Evolutionary conservation across 2,329 filamentous ascomycete genomes (phyloP), one percentile per base, ranked within the genome.

Genomic region (Thelonectria blattea): DNA sequence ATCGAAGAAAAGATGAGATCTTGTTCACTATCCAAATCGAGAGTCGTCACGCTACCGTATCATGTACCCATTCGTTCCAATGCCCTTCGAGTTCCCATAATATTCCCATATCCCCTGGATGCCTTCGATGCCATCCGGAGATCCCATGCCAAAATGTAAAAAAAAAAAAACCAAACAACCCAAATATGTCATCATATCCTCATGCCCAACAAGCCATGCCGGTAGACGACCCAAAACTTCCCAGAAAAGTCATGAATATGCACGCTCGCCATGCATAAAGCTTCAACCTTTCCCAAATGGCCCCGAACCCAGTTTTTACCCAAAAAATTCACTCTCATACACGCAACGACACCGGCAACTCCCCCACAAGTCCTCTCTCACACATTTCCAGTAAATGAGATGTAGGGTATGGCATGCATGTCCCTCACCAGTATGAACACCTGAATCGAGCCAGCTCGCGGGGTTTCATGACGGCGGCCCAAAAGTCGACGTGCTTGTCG

Each of bases 401-500:
- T 37, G 12, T 10, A 11, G 10, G 3, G 12, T 34, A 34, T 10
- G 10, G 12, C 32, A 20, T 42, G 10, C 3, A n/a, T n/a, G n/a
- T 2, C 17, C 14, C n/a, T 46, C 49, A 65, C 62, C 62, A 65
- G 32, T 63, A 65, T 11, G 62, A 63, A 47, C 56, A 64, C 42
- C 56, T 54, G 45, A 56, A 61, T 37, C 62, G 56, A 20, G 62
- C 24, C 30, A 63, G 43, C 47, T 64, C 60, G 18, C 62, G 60
- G 48, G 60, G 60, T 32, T 61, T 64, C 60, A 64, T 58, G 18
- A 63, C 60, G 11, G 60, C 50, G 5, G 53, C 60, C 62, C 62
- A 64, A 32, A 63, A 64, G 30, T 64, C 62, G 17, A 64, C 62
- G n/a, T 64, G 56, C 51, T 61, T 61, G 52, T 66, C 62, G 12